Percentiles rank a stretch among this genome's conserved stretches.
Evolutionary conservation across 1,284 basidiomycete genomes (phyloP).

Genomic region (Acaromyces ingoldii): DNA sequence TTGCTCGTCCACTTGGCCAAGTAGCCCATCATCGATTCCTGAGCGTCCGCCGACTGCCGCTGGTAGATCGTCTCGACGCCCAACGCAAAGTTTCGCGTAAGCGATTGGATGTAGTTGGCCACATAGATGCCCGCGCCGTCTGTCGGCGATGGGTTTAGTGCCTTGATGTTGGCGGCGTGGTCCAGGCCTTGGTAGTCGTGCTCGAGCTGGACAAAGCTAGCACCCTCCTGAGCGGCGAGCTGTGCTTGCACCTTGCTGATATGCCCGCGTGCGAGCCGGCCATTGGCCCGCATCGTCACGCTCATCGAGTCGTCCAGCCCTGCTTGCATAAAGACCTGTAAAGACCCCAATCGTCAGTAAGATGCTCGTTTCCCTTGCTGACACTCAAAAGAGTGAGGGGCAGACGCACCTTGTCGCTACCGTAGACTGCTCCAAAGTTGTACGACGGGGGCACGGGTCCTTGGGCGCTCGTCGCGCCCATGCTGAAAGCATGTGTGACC

Average conservation of each 20-base stretch:
- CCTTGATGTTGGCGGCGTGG: conserved; percentile 81
- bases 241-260: conserved; percentile 86
- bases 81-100: conserved; percentile 83
- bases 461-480: conserved; percentile 58
- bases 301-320: conserved; percentile 88
- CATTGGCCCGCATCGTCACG: conserved; percentile 82
- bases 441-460: conserved; percentile 60
- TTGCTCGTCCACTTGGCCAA: conserved; percentile 65
- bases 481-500: conserved; percentile 89
- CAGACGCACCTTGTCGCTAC: conserved; percentile 66
- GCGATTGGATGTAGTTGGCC: conserved; percentile 88
- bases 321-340: conserved; percentile 83
- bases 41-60: conserved; percentile 56
- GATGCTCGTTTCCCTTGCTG: background rate
- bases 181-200: conserved; percentile 90
- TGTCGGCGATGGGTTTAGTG: conserved; percentile 82
- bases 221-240: conserved; percentile 57
- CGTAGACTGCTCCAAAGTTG: conserved; percentile 91
- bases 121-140: conserved; percentile 90
- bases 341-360: conserved; percentile 7
- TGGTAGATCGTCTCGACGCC: conserved; percentile 88
- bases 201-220: conserved; percentile 67
- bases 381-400: background rate
- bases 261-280: conserved; percentile 74
- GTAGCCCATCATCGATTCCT: conserved; percentile 74